A percentile compares a stretch with the other conserved stretches of the same genome.
Conservation (phyloP, 441 rosid species). For the Syzygium syzygioides region DNA sequence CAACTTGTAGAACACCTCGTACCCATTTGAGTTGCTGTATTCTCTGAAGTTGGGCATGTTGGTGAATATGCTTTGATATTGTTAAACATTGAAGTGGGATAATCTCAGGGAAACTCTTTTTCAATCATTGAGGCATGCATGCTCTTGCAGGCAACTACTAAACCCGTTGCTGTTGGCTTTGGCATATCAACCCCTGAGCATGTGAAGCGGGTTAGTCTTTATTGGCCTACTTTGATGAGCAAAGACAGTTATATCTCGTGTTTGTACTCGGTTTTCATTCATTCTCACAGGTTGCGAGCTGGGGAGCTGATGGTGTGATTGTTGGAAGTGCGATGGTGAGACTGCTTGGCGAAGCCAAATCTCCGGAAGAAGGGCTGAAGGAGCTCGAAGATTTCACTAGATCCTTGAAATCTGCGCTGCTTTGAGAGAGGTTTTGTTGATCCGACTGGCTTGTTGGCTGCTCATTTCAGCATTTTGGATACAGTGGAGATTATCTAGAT, state of each 20-base stretch:
- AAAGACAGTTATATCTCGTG: neutral
- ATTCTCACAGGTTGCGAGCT: conserved; percentile 49
- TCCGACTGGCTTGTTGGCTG: neutral
- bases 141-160: conserved; percentile 47
- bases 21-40: neutral
- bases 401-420: conserved; percentile 59
- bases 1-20: neutral
- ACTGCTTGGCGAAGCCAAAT: conserved; percentile 61
- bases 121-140: neutral
- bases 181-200: conserved; percentile 94
- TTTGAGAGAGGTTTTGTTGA: conserved; percentile 18
- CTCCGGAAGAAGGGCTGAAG: conserved; percentile 70
- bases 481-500: neutral
- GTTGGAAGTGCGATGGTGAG: conserved; percentile 91
- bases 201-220: conserved; percentile 61
- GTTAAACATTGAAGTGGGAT: neutral
- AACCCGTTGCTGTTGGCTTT: conserved; percentile 91
- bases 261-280: neutral
- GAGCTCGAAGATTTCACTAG: conserved; percentile 54
- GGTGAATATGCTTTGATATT: neutral
- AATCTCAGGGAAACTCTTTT: neutral
- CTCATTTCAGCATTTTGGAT: neutral
- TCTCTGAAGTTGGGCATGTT: neutral
- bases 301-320: conserved; percentile 96
- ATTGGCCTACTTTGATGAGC: neutral